Percentiles rank a stretch among this genome's conserved stretches.
phyloP scores from a whole-genome alignment of 1,284 basidiomycete genomes.

The Phellopilus nigrolimitatus region DNA sequence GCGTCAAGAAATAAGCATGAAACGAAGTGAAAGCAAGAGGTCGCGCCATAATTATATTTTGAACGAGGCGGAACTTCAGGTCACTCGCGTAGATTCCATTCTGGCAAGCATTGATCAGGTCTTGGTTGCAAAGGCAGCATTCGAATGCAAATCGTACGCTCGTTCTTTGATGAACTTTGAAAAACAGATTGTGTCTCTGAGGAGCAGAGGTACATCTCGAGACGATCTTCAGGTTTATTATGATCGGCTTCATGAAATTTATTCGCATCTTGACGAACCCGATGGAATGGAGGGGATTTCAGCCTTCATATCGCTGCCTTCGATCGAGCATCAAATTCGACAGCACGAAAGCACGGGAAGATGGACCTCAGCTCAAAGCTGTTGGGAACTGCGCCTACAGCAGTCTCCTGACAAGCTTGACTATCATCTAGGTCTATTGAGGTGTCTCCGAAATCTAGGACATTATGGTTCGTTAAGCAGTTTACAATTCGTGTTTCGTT shows the following conservation, averaged over 20 bases:
- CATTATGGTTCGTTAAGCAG: slow-evolving; percentile 83
- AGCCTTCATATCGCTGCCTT: slow-evolving; percentile 82
- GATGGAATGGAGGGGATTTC: slow-evolving; percentile 99
- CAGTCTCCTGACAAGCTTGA: slow-evolving; percentile 85
- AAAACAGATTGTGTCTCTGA: slow-evolving; percentile 61
- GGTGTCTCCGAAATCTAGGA: slow-evolving; percentile 91
- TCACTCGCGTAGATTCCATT: slow-evolving; percentile 71
- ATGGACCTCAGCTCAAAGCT: slow-evolving; percentile 99
- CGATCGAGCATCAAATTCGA: slow-evolving; percentile 94
- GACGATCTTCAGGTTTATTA: slow-evolving; percentile 74
- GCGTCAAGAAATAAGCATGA: slow-evolving; percentile 51
- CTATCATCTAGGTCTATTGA: slow-evolving; percentile 85
- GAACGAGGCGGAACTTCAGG: slow-evolving; percentile 48
- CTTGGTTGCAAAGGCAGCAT: slow-evolving; percentile 89
- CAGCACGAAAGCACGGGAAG: slow-evolving; percentile 96
- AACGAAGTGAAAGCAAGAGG: slow-evolving; percentile 47
- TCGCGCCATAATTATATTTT: slow-evolving; percentile 34
- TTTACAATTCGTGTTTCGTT: slow-evolving; percentile 7
- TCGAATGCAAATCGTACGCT: slow-evolving; percentile 92
- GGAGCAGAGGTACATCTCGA: slow-evolving; percentile 38
- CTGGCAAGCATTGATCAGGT: slow-evolving; percentile 83
- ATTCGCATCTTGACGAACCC: slow-evolving; percentile 94
- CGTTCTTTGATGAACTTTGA: slow-evolving; percentile 95
- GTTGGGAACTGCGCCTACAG: slow-evolving; percentile 98
- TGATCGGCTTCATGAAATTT: slow-evolving; percentile 93